Percentiles rank a stretch among this genome's conserved stretches.
These are phyloP conservation scores for Phytophthora cactorum DNA, from an alignment of 352 stramenopile species.

Conservation along the genomic window DNA sequence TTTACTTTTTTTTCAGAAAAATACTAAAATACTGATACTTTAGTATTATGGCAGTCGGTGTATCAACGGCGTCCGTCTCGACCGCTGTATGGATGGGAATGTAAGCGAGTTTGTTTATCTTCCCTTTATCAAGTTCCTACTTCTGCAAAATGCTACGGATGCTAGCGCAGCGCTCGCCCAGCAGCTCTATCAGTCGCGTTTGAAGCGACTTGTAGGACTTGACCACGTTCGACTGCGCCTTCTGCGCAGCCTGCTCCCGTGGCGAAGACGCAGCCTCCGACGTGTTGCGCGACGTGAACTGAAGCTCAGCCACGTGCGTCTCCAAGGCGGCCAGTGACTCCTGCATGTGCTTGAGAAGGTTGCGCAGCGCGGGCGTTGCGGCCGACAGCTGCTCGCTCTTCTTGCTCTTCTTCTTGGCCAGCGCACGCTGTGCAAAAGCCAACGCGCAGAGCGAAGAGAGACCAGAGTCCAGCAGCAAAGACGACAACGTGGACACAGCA, in stretches of 20 bases:
- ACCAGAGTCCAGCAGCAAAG: constrained; percentile 64
- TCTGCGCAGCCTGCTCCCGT: constrained; percentile 28
- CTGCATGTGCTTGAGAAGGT: constrained; percentile 67
- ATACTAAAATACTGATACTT: not conserved
- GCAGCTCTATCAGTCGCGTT: constrained; percentile 36
- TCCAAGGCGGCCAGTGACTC: constrained; percentile 53
- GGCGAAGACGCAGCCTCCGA: constrained; percentile 4
- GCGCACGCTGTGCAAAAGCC: constrained; percentile 44
- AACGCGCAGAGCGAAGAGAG: constrained; percentile 63
- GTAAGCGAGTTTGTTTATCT: too few relatives aligned
- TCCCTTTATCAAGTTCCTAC: constrained; percentile 28
- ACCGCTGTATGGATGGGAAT: too few relatives aligned
- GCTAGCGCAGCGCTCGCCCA: constrained; percentile 38
- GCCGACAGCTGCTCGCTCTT: constrained; percentile 53
- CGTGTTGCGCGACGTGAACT: constrained; percentile 18
- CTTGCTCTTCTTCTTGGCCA: constrained; percentile 73
- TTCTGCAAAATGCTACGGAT: constrained; percentile 56
- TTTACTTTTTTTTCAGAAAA: too few relatives aligned
- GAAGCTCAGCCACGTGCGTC: constrained; percentile 39
- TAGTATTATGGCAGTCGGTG: too few relatives aligned
- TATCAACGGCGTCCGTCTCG: too few relatives aligned
- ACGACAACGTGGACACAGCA: constrained; percentile 54
- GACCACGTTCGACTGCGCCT: constrained; percentile 45
- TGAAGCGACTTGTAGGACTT: constrained; percentile 50
- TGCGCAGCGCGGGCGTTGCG: constrained; percentile 45